phyloP scores from a whole-genome alignment of 2,329 filamentous ascomycete species.

The Davidsoniella virescens region DNA sequence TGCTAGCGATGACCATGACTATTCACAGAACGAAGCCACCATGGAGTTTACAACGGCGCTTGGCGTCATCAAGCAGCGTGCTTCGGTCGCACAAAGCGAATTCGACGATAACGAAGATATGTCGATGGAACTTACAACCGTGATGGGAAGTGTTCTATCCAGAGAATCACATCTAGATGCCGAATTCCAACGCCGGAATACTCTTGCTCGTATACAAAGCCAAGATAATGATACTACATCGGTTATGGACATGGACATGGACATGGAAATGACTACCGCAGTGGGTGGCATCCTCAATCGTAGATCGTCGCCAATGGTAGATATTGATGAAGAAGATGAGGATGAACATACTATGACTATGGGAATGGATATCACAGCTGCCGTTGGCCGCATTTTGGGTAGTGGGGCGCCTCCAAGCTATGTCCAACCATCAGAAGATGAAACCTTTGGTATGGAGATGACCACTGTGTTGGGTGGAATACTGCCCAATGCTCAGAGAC shows the following conservation, averaged over 20 bases:
- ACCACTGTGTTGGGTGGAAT: conserved; percentile 49
- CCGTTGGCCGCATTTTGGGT: conserved; percentile 37
- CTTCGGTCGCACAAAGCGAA: conserved; percentile 19
- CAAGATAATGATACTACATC: conserved; percentile 17
- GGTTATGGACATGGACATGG: conserved; percentile 52
- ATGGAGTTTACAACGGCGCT: conserved; percentile 79
- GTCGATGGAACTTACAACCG: conserved; percentile 63
- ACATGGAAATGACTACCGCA: conserved; percentile 83
- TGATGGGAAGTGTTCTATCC: conserved; percentile 38
- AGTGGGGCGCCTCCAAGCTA: conserved; percentile 11
- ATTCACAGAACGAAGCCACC: conserved; percentile 32
- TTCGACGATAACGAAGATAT: conserved; percentile 46
- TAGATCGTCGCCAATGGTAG: conserved; percentile 30
- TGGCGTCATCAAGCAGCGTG: conserved; percentile 43
- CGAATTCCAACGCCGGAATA: conserved; percentile 18
- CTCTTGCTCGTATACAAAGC: conserved; percentile 14
- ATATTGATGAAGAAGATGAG: conserved; percentile 12
- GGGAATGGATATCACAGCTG: conserved; percentile 47
- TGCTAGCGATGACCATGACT: conserved; percentile 19
- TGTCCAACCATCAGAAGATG: conserved; percentile 16
- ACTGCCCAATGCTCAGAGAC: conserved; percentile 20
- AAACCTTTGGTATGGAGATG: conserved; percentile 50
- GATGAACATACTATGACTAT: conserved; percentile 21
- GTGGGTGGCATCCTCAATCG: conserved; percentile 56
- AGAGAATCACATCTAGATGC: conserved; percentile 11